Base-by-base conservation (phyloP, 768 basidiomycete species). In the Daedaleopsis sinensis region DNA sequence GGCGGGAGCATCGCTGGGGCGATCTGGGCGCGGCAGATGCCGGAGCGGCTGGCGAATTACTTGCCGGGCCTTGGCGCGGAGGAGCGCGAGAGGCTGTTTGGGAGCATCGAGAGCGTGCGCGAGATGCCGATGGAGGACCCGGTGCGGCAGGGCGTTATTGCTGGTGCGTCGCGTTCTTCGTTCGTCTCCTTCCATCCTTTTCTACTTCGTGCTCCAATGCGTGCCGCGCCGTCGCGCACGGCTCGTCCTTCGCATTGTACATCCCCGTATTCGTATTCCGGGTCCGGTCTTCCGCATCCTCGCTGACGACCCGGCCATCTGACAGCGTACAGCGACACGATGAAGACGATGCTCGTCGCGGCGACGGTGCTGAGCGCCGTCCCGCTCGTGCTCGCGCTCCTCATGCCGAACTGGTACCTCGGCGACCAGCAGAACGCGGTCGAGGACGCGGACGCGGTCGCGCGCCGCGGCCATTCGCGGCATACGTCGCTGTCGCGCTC, bases 371-470 rank as follows among this genome's bases (percentile, higher is more conserved):
- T 61, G 38, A 57, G 55, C 55, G 51, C 57, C 27, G 36, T 64
- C 13, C 59, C 63, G 39, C 44, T 64, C 46, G 37, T 54, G n/a
- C 59, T 64, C 44, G 52, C 63, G 54, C 43, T 59, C 18, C 49
- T 84, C 56, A 86, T 89, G 77, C 83, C 84, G 15, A 77, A 90
- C 67, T 87, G 84, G 80, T 80, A 83, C 61, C 84, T 94, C 53
- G 85, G 86, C 16, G 84, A 89, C 66, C 76, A 75, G 44, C 90
- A 92, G 73, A 92, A 91, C 70, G 87, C 89, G 0, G 81, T 88
- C 12, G 88, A 91, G 59, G 52, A 55, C 36, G 44, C 61, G 23
- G 66, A 63, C 11, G 39, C 18, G 39, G 39, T 11, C 3, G 13
- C 13, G 39, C 56, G 21, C 8, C 38, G 39, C 16, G 4, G 37